Percentiles rank a stretch among this genome's conserved stretches.
Evolutionary conservation across 345 rosid species (phyloP).

Genomic region (Brassica napus): DNA sequence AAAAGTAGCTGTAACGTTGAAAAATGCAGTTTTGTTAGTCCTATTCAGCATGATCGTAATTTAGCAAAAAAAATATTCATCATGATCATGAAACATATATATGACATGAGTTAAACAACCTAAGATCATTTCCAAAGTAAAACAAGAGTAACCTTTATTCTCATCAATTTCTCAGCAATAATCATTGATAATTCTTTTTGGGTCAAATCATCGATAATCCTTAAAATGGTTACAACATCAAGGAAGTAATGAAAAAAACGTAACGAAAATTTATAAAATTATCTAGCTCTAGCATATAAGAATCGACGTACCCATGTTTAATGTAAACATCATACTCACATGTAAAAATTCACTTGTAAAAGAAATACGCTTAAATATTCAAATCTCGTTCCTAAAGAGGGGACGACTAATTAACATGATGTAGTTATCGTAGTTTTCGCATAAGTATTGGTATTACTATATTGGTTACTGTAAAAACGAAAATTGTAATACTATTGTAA

Average conservation of each 20-base stretch:
- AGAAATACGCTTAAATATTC: neutral
- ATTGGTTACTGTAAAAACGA: neutral
- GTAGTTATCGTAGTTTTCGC: neutral
- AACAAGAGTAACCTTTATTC: neutral
- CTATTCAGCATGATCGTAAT: neutral
- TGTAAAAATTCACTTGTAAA: neutral
- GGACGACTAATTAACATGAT: neutral
- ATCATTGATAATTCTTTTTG: neutral
- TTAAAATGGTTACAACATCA: conserved; percentile 2
- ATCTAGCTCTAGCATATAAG: neutral
- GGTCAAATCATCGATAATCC: neutral
- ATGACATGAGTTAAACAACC: conserved; percentile 10
- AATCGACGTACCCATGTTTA: neutral
- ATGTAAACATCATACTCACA: neutral
- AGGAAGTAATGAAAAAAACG: neutral
- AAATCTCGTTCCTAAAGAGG: neutral
- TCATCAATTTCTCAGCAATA: neutral
- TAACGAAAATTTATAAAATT: neutral
- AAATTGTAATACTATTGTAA: neutral
- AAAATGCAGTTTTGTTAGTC: neutral
- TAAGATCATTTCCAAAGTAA: neutral
- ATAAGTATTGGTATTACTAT: neutral
- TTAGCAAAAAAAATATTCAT: neutral
- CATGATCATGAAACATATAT: conserved; percentile 12
- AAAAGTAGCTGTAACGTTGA: conserved; percentile 21